Evolutionary conservation across 192 early-diverging fungal species (phyloP), one percentile per base, ranked within the genome.

Genomic region (Gaertneriomyces sp.): DNA sequence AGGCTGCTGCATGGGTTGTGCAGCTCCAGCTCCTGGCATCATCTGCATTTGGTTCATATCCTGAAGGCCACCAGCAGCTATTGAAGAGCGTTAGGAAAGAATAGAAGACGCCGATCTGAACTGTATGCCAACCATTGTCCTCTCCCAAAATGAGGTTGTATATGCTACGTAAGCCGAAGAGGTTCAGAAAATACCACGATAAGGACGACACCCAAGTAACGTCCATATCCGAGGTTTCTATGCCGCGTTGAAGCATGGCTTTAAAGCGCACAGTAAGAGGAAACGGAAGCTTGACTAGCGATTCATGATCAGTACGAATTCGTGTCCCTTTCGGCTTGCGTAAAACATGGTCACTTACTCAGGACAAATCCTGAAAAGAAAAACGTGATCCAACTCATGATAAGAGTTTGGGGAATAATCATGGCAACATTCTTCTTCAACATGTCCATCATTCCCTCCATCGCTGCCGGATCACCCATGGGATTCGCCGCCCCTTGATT

Each of bases 311-410:
- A 59, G 8, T 59, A 7, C 42, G 1, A 12, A 61, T 20, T 43
- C 40, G 54, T 53, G 9, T 20, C 16, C 25, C 17, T 41, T 11
- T 8, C 39, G 42, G 20, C 25, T 2, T 33, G 25, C 25, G 25
- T 33, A 9, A 64, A 6, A 25, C 33, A 64, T 42, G 39, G 14
- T 4, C 40, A 55, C 88, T 50, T 79, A 93, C 91, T 93, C 54
- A 96, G 81, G 43, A 98, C 87, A 72, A 98, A 98, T 57, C 96
- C 96, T 20, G 90, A 91, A 77, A 98, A 98, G 82, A 98, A 98
- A 78, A 93, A 97, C 61, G 92, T 93, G 78, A 98, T 92, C 95
- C 95, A 98, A 40, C 85, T 89, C 96, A 98, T 98, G 77, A 98
- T 97, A 8, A 98, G 72, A 47, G 92, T 95, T 76, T 98, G 96